Evolutionary conservation across 2,329 filamentous ascomycete species (phyloP), one percentile per base, ranked within the genome.

Genomic region (Neopestalotiopsis rosae): DNA sequence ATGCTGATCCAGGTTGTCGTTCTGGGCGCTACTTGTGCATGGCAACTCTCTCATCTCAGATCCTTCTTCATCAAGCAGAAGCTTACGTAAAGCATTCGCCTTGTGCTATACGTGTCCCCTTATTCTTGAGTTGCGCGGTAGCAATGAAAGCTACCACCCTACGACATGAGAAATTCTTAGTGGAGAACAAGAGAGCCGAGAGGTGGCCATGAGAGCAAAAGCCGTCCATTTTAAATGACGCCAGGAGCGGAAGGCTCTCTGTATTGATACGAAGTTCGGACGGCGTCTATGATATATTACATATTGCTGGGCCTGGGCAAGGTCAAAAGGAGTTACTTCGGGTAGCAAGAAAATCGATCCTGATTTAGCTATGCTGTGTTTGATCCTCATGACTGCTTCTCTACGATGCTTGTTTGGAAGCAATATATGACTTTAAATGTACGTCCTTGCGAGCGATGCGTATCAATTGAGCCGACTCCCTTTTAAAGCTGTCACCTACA

Each of bases 41-140:
- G 96, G 96, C 96, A 99, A 82, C 87, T 99, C 61, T 97, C 94
- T 67, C 95, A 99, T 83, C 88, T 99, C 76, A 89, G 96, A 75
- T 92, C 93, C 61, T 99, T 99, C 89, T 99, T 99, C 86, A 99
- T 99, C 87, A 99, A 99, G 89, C 95, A 98, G 86, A 99, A 99
- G 88, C 90, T 99, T 80, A 98, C 96, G 70, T 99, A 89, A 82
- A 75, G 13, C 5, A 9, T 4, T n/a, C 14, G 45, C 14, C 9
- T n/a, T 52, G 1, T 14, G n/a, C 17, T 9, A 24, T 20, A 52
- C 17, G 17, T 52, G 45, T 52, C 9, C 45, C 45, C 17, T 17
- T 17, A 52, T 52, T 52, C 45, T 52, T 24, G 45, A 17, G 45
- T 52, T 24, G 45, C 7, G 20, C 45, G 45, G 45, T 52, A 52